Evolutionary conservation across 2,329 filamentous ascomycete species (phyloP).

Genomic region (Hymenoscyphus infarciens): DNA sequence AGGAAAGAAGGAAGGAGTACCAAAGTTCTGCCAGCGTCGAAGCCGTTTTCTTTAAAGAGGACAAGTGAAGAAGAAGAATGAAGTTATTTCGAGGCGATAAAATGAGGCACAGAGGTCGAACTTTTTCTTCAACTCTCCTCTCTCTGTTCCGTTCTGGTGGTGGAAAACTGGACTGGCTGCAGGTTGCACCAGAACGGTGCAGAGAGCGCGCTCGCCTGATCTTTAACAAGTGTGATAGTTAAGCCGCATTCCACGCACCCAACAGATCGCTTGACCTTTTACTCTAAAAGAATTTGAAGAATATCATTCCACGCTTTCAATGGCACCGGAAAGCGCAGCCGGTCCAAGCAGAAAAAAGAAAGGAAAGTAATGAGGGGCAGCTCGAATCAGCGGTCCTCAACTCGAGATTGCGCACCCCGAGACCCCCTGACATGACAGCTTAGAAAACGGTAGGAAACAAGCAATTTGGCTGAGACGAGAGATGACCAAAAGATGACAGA

Average conservation of each 20-base stretch:
- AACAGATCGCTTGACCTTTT: not conserved
- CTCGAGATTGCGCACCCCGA: not conserved
- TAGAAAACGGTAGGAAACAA: not conserved
- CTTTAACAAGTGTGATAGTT: not conserved
- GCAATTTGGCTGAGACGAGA: not conserved
- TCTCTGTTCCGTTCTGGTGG: not conserved
- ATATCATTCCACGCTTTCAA: not conserved
- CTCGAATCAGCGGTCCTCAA: not conserved
- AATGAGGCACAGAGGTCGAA: not conserved
- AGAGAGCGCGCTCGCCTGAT: not conserved
- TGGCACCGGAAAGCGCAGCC: not conserved
- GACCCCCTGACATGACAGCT: not conserved
- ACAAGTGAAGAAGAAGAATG: not conserved
- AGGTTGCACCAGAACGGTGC: slow-evolving; percentile 3
- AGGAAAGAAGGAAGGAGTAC: slow-evolving; percentile 1
- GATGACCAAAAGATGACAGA: slow-evolving; percentile 1
- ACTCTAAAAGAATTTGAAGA: not conserved
- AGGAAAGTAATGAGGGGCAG: not conserved
- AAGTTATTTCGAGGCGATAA: not conserved
- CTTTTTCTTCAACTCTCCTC: not conserved
- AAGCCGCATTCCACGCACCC: slow-evolving; percentile 2
- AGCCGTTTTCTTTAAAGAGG: not conserved
- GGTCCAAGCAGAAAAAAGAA: slow-evolving; percentile 2
- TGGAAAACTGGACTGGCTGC: not conserved
- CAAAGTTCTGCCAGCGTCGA: not conserved